These are phyloP conservation scores for Adansonia gregorii DNA, from an alignment of 441 rosid genomes.

Conservation along the genomic window DNA sequence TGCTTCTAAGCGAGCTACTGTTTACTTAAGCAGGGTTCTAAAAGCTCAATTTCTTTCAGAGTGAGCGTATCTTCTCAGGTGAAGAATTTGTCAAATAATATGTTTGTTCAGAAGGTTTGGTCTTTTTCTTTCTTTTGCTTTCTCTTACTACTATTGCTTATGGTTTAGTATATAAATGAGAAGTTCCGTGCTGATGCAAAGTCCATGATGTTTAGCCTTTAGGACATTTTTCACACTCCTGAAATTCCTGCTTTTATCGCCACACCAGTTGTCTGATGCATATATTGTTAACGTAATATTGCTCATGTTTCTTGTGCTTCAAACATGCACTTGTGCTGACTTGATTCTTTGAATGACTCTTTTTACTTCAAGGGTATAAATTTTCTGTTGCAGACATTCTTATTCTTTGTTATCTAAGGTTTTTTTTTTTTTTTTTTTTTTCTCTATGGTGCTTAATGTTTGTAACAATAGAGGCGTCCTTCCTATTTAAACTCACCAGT, in stretches of 20 bases:
- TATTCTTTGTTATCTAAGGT: not conserved
- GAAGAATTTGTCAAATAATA: conserved; percentile 52
- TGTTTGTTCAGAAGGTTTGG: conserved; percentile 63
- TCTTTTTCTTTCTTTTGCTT: conserved; percentile 13
- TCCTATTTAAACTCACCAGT: not conserved
- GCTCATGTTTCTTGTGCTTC: not conserved
- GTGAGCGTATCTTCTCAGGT: conserved; percentile 32
- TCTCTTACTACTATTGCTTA: not conserved
- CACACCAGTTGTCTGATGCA: not conserved
- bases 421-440: not conserved
- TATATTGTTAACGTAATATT: not conserved
- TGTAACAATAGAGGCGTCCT: not conserved
- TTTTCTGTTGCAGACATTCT: not conserved
- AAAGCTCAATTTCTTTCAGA: conserved; percentile 39
- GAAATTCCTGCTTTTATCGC: not conserved
- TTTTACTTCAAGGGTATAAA: not conserved
- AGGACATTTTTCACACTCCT: not conserved
- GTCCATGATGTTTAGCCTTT: not conserved
- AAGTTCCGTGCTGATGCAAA: not conserved
- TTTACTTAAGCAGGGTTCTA: conserved; percentile 42
- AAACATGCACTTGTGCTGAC: not conserved
- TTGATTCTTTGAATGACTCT: not conserved
- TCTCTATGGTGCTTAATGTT: conserved; percentile 1
- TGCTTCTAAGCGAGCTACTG: not conserved
- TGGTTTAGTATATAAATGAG: not conserved